These are phyloP conservation scores for Euphorbia pulcherrima DNA, from an alignment of 345 rosid species.

Conservation along the genomic window DNA sequence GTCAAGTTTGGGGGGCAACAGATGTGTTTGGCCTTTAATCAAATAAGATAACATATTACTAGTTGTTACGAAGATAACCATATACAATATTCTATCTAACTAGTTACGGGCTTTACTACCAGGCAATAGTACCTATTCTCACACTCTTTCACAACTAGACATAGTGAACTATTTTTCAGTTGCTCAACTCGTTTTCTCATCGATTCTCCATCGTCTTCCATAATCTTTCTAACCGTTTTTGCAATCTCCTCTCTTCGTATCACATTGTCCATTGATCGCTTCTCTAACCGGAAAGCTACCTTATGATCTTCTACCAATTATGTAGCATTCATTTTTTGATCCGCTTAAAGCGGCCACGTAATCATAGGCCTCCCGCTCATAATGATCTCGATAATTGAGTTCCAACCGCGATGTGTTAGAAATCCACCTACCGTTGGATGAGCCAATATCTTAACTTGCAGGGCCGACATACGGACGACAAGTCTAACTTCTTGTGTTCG, in stretches of 20 bases:
- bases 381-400: conserved; percentile 53
- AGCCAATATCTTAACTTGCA: conserved; percentile 48
- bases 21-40: too few species aligned
- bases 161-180: conserved; percentile 25
- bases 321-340: conserved; percentile 64
- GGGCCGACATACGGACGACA: conserved; percentile 52
- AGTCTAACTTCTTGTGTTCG: conserved; percentile 38
- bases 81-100: too few species aligned
- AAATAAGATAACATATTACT: too few species aligned
- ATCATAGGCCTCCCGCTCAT: conserved; percentile 52
- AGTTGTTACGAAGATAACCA: too few species aligned
- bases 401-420: conserved; percentile 76
- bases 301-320: conserved; percentile 32
- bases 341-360: conserved; percentile 68
- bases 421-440: conserved; percentile 60
- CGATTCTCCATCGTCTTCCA: conserved; percentile 35
- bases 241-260: conserved; percentile 44
- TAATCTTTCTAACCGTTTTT: conserved; percentile 33
- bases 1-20: too few species aligned
- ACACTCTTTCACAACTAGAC: too few species aligned
- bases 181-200: conserved; percentile 31
- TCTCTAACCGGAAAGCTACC: conserved; percentile 23
- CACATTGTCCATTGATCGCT: conserved; percentile 15
- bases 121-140: too few species aligned
- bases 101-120: too few species aligned